Evolutionary conservation across 495 filamentous ascomycete species (phyloP).

Genomic region (Rostrohypoxylon terebratum): DNA sequence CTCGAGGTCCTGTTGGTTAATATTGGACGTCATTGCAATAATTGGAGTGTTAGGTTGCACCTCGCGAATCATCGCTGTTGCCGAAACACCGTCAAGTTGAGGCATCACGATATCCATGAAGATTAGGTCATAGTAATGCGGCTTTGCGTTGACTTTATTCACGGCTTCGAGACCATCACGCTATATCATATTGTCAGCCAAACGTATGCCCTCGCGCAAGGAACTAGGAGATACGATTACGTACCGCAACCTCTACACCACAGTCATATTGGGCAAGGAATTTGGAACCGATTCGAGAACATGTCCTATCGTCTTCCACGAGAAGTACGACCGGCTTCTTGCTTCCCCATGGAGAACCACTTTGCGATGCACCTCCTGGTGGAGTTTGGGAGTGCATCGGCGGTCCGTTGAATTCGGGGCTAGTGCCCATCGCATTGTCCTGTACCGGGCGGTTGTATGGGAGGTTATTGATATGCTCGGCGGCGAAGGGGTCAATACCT

Average conservation of each 20-base stretch:
- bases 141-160: conserved; percentile 83
- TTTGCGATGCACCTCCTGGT: conserved; percentile 45
- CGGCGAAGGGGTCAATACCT: conserved; percentile 94
- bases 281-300: conserved; percentile 92
- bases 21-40: conserved; percentile 99
- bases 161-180: conserved; percentile 93
- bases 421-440: conserved; percentile 42
- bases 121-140: conserved; percentile 87
- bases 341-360: conserved; percentile 70
- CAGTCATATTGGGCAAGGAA: conserved; percentile 91
- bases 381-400: conserved; percentile 47
- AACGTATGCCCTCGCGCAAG: conserved; percentile 8
- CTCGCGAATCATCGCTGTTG: conserved; percentile 92
- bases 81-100: conserved; percentile 92
- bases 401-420: conserved; percentile 43
- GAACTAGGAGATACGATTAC: conserved; percentile 51
- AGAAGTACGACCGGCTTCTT: conserved; percentile 87
- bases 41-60: conserved; percentile 86
- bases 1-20: conserved; percentile 94
- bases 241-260: conserved; percentile 89
- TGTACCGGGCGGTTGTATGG: conserved; percentile 74
- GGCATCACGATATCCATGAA: conserved; percentile 99
- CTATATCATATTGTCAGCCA: conserved; percentile 61
- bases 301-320: conserved; percentile 96
- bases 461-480: conserved; percentile 93